These are phyloP conservation scores for Exophiala calicioides DNA, from an alignment of 2,329 filamentous ascomycete species.

Conservation along the genomic window DNA sequence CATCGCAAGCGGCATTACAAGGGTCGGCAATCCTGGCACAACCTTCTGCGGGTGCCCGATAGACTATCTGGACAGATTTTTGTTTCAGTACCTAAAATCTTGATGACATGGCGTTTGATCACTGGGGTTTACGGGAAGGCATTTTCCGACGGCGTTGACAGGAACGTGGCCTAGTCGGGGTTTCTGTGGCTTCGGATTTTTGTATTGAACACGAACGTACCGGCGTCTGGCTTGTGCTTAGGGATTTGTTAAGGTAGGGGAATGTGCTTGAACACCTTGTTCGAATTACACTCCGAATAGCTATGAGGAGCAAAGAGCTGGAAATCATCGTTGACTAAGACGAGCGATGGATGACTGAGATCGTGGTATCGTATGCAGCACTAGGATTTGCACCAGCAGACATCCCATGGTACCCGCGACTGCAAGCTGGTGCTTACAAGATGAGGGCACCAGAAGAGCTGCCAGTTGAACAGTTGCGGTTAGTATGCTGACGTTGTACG, in stretches of 20 bases:
- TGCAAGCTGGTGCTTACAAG: too few species aligned
- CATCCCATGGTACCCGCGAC: too few species aligned
- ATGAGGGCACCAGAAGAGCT: too few species aligned
- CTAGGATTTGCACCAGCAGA: too few species aligned
- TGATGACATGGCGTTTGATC: slow-evolving; percentile 3
- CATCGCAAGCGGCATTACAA: slow-evolving; percentile 29
- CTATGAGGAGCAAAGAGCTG: not conserved
- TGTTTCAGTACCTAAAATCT: not conserved
- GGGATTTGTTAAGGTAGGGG: not conserved
- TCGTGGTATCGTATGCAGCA: too few species aligned
- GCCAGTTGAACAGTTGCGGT: not conserved
- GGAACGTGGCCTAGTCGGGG: not conserved
- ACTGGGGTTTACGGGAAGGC: not conserved
- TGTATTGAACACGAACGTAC: not conserved
- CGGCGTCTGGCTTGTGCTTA: slow-evolving; percentile 4
- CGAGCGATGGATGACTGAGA: too few species aligned
- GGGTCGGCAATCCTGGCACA: slow-evolving; percentile 25
- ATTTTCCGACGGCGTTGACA: not conserved
- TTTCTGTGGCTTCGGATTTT: not conserved
- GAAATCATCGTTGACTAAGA: too few species aligned
- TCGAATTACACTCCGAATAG: not conserved
- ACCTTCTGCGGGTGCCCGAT: slow-evolving; percentile 18
- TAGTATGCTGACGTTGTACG: too few species aligned
- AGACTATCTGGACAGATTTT: not conserved
- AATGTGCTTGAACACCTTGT: not conserved